A percentile compares a stretch with the other conserved stretches of the same genome.
phyloP scores from a whole-genome alignment of 106 monocot species.

The Iris macrosiphon region DNA sequence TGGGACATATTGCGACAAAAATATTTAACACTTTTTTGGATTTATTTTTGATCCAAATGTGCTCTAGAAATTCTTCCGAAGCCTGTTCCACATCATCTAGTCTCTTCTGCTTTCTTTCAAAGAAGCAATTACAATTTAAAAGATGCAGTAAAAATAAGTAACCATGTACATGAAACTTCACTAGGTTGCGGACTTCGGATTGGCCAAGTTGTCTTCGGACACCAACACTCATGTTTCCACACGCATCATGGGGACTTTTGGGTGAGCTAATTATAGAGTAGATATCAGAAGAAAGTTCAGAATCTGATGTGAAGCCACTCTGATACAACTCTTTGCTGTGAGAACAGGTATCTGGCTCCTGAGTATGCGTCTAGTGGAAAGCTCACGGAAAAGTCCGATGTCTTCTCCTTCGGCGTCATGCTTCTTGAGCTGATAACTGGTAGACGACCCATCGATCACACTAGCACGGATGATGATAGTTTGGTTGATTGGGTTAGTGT shows the following conservation, averaged over 20 bases:
- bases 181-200: conserved; percentile 61
- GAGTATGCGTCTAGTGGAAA: conserved; percentile 65
- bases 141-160: no score
- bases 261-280: conserved; percentile 16
- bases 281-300: no score
- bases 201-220: conserved; percentile 59
- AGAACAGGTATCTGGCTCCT: conserved; percentile 44
- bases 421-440: conserved; percentile 55
- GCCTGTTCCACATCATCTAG: no score
- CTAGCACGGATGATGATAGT: conserved; percentile 39
- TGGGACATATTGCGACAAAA: no score
- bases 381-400: conserved; percentile 25
- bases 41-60: no score
- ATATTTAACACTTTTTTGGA: no score
- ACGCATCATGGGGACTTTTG: conserved; percentile 68
- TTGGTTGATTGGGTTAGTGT: conserved; percentile 65
- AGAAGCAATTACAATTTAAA: no score
- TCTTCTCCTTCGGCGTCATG: conserved; percentile 44
- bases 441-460: conserved; percentile 32
- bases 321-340: conserved; percentile 1
- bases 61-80: no score
- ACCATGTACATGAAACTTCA: no score
- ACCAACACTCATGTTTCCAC: conserved; percentile 61
- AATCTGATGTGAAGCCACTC: neutral
- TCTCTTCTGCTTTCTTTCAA: no score